Conservation (phyloP, 169 alveolate genomes). For the Plasmodium malariae region DNA sequence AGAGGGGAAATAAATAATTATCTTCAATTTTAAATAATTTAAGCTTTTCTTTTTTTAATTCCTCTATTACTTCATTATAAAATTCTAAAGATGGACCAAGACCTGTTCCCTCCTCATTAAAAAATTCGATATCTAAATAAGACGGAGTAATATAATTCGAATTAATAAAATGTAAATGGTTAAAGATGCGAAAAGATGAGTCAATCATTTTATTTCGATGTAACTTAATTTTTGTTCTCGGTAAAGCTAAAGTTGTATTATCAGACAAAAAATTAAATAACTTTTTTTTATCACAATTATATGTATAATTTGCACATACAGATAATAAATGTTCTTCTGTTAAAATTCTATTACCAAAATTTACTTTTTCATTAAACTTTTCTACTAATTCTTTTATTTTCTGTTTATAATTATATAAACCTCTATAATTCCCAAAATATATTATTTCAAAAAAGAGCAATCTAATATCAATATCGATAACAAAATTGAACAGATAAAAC, state of each 20-base stretch:
- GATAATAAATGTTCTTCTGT: slow-evolving; percentile 75
- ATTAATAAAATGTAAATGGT: slow-evolving; percentile 73
- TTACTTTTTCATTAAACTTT: slow-evolving; percentile 74
- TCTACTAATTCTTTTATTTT: slow-evolving; percentile 77
- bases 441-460: slow-evolving; percentile 46
- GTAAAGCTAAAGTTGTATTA: slow-evolving; percentile 45
- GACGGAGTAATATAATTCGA: slow-evolving; percentile 71
- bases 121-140: slow-evolving; percentile 70
- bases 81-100: slow-evolving; percentile 86
- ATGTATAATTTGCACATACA: slow-evolving; percentile 71
- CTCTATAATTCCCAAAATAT: slow-evolving; percentile 76
- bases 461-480: slow-evolving; percentile 70
- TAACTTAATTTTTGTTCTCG: slow-evolving; percentile 70
- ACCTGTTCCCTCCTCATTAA: slow-evolving; percentile 85
- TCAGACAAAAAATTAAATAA: slow-evolving; percentile 62
- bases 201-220: slow-evolving; percentile 68
- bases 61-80: slow-evolving; percentile 80
- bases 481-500: slow-evolving; percentile 69
- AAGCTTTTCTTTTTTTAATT: slow-evolving; percentile 74
- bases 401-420: slow-evolving; percentile 72
- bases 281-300: slow-evolving; percentile 67
- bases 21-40: slow-evolving; percentile 72
- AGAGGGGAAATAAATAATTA: slow-evolving; percentile 48
- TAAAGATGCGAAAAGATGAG: slow-evolving; percentile 68
- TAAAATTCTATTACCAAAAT: slow-evolving; percentile 20